Percentiles rank a stretch among this genome's conserved stretches.
Conservation (phyloP, 176 grass and related monocot genomes). For the Triticum aestivum region IWGSC_CS_RefSeq_v2.1 NC_057811.1:341256303-341256802, state of each 20-base stretch:
- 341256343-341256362: conserved; percentile 1
- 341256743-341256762: not conserved
- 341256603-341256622: conserved; percentile 28
- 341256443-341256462: conserved; percentile 10
- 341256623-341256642: conserved; percentile 23
- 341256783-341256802: not conserved
- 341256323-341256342: conserved; percentile 8
- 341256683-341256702: conserved; percentile 29
- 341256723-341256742: not conserved
- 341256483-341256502: conserved; percentile 24
- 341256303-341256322: conserved; percentile 3
- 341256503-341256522: not conserved
- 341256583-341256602: conserved; percentile 14
- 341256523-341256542: not conserved
- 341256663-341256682: conserved; percentile 32
- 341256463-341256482: not conserved
- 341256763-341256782: not conserved
- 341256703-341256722: conserved; percentile 45
- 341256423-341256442: not conserved
- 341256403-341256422: not conserved
- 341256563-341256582: not conserved
- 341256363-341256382: not conserved
- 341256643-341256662: not conserved
- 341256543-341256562: not conserved
- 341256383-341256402: conserved; percentile 21